These are phyloP conservation scores for Oidium heveae DNA, from an alignment of 2,329 filamentous ascomycete genomes.

Conservation along the genomic window DNA sequence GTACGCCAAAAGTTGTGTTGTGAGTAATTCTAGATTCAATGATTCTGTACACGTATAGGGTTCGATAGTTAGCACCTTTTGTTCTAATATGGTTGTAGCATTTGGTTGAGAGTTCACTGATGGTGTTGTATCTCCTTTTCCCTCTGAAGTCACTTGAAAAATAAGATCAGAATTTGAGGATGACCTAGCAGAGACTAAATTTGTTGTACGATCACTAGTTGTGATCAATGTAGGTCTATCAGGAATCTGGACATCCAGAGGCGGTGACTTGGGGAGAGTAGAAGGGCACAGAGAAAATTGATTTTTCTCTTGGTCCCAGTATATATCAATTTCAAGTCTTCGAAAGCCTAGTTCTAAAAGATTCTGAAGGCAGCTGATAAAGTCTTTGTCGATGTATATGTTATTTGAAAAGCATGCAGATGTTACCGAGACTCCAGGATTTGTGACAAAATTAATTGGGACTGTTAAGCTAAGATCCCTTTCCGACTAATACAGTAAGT, in stretches of 20 bases:
- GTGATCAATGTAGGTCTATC: slow-evolving; percentile 2
- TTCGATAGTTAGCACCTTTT: slow-evolving; percentile 22
- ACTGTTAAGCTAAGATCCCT: slow-evolving; percentile 32
- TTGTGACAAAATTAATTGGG: slow-evolving; percentile 35
- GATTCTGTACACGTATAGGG: slow-evolving; percentile 26
- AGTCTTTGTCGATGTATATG: slow-evolving; percentile 23
- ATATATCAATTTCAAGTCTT: slow-evolving; percentile 32
- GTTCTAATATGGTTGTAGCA: slow-evolving; percentile 4
- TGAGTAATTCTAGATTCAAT: slow-evolving; percentile 24
- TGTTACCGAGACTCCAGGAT: slow-evolving; percentile 28
- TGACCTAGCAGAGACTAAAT: neutral
- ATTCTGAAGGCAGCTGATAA: slow-evolving; percentile 33
- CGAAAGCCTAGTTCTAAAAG: slow-evolving; percentile 33
- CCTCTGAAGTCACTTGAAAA: neutral
- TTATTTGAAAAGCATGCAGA: slow-evolving; percentile 30
- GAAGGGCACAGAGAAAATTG: slow-evolving; percentile 37
- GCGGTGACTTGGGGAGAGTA: slow-evolving; percentile 17
- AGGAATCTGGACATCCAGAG: slow-evolving; percentile 7
- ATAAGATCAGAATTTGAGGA: neutral
- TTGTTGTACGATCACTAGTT: neutral
- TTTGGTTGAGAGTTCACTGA: slow-evolving; percentile 6
- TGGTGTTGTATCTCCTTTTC: slow-evolving; percentile 1
- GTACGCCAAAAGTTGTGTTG: slow-evolving; percentile 25
- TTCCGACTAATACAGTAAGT: slow-evolving; percentile 20
- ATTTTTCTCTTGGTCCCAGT: slow-evolving; percentile 30